Evolutionary conservation across 2,329 filamentous ascomycete genomes (phyloP).

Genomic region (Meredithiella fracta): DNA sequence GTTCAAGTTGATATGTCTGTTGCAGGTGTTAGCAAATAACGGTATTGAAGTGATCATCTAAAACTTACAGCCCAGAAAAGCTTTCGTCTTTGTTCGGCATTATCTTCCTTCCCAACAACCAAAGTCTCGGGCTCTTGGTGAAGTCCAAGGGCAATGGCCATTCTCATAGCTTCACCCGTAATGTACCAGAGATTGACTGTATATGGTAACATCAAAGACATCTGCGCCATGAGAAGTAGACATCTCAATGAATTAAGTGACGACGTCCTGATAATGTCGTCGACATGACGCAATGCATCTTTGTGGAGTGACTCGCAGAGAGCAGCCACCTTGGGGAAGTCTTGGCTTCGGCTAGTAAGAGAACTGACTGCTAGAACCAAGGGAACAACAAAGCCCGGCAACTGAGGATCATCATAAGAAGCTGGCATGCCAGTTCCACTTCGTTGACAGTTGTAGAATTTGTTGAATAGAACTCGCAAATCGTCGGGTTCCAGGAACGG

Average conservation of each 20-base stretch:
- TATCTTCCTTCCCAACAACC: not conserved
- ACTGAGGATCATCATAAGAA: not conserved
- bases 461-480: slow-evolving; percentile 11
- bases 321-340: slow-evolving; percentile 16
- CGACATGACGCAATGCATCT: slow-evolving; percentile 15
- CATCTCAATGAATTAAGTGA: slow-evolving; percentile 14
- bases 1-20: slow-evolving; percentile 14
- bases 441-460: slow-evolving; percentile 13
- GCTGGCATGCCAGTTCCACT: not conserved
- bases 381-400: slow-evolving; percentile 13
- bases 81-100: not conserved
- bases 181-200: slow-evolving; percentile 16
- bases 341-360: slow-evolving; percentile 15
- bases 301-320: slow-evolving; percentile 16
- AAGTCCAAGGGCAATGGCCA: slow-evolving; percentile 17
- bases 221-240: slow-evolving; percentile 15
- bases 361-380: slow-evolving; percentile 16
- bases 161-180: slow-evolving; percentile 17
- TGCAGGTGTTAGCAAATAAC: not conserved
- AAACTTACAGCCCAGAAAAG: slow-evolving; percentile 6
- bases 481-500: slow-evolving; percentile 16
- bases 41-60: not conserved
- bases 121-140: slow-evolving; percentile 15
- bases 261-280: slow-evolving; percentile 10
- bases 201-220: slow-evolving; percentile 16